A percentile compares a stretch with the other conserved stretches of the same genome.
Conservation (phyloP, 2,329 filamentous ascomycete species). For the Mycosphaerelloides madeirae region DNA sequence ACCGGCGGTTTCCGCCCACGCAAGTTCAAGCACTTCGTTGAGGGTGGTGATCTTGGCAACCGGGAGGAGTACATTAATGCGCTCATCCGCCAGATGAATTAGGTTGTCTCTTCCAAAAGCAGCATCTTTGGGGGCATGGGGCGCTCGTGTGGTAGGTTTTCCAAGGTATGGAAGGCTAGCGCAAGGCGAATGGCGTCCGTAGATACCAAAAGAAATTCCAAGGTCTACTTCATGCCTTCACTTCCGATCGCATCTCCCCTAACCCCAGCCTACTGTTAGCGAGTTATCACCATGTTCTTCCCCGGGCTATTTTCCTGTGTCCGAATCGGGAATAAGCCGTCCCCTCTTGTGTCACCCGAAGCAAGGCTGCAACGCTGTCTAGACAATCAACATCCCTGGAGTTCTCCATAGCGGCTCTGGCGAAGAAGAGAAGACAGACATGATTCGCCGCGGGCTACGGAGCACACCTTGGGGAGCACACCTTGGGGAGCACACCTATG, state of each 20-base stretch:
- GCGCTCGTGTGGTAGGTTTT: constrained; percentile 9
- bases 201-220: constrained; percentile 10
- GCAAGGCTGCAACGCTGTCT: too few relatives aligned
- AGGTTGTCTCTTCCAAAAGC: constrained; percentile 35
- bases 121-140: constrained; percentile 6
- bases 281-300: too few relatives aligned
- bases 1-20: constrained; percentile 90
- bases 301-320: too few relatives aligned
- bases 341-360: too few relatives aligned
- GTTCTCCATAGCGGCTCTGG: too few relatives aligned
- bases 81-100: constrained; percentile 98
- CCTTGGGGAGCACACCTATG: too few relatives aligned
- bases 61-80: constrained; percentile 97
- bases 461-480: too few relatives aligned
- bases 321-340: too few relatives aligned
- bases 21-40: constrained; percentile 99
- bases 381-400: too few relatives aligned
- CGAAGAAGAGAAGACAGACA: too few relatives aligned
- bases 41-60: constrained; percentile 98
- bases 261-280: background rate
- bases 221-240: constrained; percentile 4
- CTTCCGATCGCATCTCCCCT: background rate
- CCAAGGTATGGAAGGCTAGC: constrained; percentile 6
- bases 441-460: too few relatives aligned
- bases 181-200: constrained; percentile 21